Base-by-base conservation (phyloP, 2,329 filamentous ascomycete species). In the Dactylellina parvicollis region DNA sequence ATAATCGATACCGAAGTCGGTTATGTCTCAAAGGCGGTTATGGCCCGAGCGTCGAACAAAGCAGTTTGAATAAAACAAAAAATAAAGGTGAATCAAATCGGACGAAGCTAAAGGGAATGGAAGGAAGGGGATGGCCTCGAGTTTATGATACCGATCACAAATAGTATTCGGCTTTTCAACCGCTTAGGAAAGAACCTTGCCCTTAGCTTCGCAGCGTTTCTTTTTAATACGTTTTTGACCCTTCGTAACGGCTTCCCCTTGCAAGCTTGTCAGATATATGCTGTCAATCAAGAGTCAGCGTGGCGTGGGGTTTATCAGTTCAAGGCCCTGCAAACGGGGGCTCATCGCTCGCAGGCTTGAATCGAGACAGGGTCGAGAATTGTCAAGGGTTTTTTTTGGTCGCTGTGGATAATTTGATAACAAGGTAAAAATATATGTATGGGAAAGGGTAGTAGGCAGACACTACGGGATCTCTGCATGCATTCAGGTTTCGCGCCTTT, bases 401-500 rank as follows among this genome's bases (percentile, higher is more conserved):
- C 56, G 50, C 30, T 30, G 30, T 47, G 66, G 22, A 52, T 38
- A n/a, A n/a, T n/a, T n/a, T n/a, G 34, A 38, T 52, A 44, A 32
- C 40, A 20, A 50, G 44, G 52, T 28, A 47, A 42, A 55, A 56
- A 14, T 38, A 38, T 14, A 52, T n/a, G 34, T 49, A 32, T 40
- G 57, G 44, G 18, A 36, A 52, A 52, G 16, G 18, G 4, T 46
- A 22, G 52, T 65, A 72, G 67, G 67, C 67, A 72, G 59, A 72
- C 54, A 46, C 52, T 57, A 64, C 57, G 54, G 59, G 54, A 52
- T 42, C n/a, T 22, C 34, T 71, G 57, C 66, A 64, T 72, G 66
- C 59, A 71, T 64, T 28, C 52, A 24, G 24, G 20, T 46, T 55
- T 44, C 42, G 26, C 46, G 34, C 20, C 22, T 18, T 34, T 40